A percentile compares a stretch with the other conserved stretches of the same genome.
Evolutionary conservation across 179 eudicot genomes (phyloP).

Genomic region (Pouteria campechiana): DNA sequence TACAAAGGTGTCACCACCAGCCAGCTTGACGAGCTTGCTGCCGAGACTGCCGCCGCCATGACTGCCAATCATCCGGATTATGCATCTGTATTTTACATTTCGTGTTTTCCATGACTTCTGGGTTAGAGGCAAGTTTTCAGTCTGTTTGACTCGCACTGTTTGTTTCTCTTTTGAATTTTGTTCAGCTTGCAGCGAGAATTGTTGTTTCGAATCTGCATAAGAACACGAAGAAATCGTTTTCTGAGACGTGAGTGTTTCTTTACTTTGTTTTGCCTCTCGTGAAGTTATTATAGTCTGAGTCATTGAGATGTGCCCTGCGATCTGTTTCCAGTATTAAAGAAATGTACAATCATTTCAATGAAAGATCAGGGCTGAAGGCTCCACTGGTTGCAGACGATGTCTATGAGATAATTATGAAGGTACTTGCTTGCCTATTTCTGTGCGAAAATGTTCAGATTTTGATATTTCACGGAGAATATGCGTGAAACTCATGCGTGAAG

Average conservation of each 20-base stretch:
- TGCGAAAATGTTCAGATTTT: background rate
- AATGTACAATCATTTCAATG: background rate
- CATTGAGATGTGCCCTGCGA: no score
- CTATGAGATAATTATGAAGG: background rate
- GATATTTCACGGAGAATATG: background rate
- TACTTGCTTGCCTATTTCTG: background rate
- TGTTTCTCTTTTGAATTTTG: background rate
- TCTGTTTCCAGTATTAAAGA: no score
- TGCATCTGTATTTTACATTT: conserved; percentile 76
- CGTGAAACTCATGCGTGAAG: background rate
- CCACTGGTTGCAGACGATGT: background rate
- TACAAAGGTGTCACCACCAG: conserved; percentile 87
- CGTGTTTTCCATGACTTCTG: background rate
- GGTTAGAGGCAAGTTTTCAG: no score
- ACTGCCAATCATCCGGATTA: conserved; percentile 93
- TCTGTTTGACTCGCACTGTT: no score
- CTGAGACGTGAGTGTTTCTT: conserved; percentile 94
- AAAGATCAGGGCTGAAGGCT: background rate
- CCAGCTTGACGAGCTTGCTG: conserved; percentile 91
- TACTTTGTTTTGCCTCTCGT: no score
- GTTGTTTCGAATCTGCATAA: conserved; percentile 94
- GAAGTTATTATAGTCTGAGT: no score
- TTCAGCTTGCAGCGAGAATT: conserved; percentile 91
- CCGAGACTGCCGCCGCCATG: conserved; percentile 95
- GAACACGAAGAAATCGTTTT: conserved; percentile 85